A percentile compares a stretch with the other conserved stretches of the same genome.
Evolutionary conservation across 2,329 filamentous ascomycete genomes (phyloP).

Genomic region (Colletotrichum simmondsii): DNA sequence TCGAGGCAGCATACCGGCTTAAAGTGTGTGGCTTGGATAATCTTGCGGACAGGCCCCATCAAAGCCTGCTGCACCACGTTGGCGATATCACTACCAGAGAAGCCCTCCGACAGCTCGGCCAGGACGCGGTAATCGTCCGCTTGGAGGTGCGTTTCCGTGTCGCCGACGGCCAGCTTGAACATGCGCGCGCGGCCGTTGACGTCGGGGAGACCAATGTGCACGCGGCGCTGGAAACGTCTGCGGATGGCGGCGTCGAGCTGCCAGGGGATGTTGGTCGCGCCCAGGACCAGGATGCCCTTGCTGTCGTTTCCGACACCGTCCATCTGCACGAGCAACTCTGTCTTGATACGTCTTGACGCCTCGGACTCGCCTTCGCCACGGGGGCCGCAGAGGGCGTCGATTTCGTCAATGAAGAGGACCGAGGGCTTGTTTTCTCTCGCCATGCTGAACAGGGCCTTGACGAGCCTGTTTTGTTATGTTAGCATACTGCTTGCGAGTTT

Average conservation of each 20-base stretch:
- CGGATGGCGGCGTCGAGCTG: slow-evolving; percentile 96
- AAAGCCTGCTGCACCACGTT: slow-evolving; percentile 96
- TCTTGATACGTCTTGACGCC: slow-evolving; percentile 97
- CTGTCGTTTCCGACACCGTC: slow-evolving; percentile 97
- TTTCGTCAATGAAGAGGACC: slow-evolving; percentile 99
- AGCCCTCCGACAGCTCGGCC: slow-evolving; percentile 87
- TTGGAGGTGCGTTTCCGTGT: slow-evolving; percentile 87
- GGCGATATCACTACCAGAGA: slow-evolving; percentile 94
- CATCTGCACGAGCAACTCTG: slow-evolving; percentile 98
- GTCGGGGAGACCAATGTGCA: slow-evolving; percentile 95
- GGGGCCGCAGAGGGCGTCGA: slow-evolving; percentile 94
- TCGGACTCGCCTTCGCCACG: slow-evolving; percentile 96
- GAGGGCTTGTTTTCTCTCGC: slow-evolving; percentile 97
- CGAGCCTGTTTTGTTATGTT: slow-evolving; percentile 68
- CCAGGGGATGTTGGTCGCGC: slow-evolving; percentile 98
- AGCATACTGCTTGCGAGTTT: not conserved
- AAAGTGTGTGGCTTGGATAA: slow-evolving; percentile 97
- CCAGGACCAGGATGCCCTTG: slow-evolving; percentile 91
- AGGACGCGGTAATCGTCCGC: slow-evolving; percentile 82
- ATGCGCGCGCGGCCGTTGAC: slow-evolving; percentile 87
- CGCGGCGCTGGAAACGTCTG: slow-evolving; percentile 92
- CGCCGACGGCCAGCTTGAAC: slow-evolving; percentile 96
- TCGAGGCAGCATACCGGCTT: slow-evolving; percentile 75
- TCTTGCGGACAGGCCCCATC: slow-evolving; percentile 97
- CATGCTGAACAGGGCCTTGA: slow-evolving; percentile 98